These are phyloP conservation scores for Baeospora myosura DNA, from an alignment of 1,284 basidiomycete species.

Conservation along the genomic window DNA sequence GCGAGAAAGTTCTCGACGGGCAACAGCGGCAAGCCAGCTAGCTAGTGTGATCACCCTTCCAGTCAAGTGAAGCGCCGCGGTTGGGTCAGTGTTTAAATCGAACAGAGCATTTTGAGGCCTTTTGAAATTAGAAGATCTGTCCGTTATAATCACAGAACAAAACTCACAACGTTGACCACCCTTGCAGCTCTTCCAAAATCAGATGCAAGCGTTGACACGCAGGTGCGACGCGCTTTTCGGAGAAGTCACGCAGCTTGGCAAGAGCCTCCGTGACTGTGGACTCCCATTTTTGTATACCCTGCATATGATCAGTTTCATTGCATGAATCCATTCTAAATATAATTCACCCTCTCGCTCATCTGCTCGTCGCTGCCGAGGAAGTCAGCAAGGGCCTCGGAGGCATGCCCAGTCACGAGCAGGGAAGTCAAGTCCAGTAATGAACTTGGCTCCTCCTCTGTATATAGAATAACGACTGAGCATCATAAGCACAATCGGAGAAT, in stretches of 20 bases:
- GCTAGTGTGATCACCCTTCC: slow-evolving; percentile 53
- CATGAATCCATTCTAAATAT: slow-evolving; percentile 7
- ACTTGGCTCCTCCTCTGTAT: slow-evolving; percentile 47
- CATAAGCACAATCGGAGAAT: too few species aligned
- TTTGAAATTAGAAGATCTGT: slow-evolving; percentile 3
- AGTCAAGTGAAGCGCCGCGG: slow-evolving; percentile 42
- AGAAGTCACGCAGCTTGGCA: slow-evolving; percentile 62
- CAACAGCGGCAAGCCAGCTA: slow-evolving; percentile 59
- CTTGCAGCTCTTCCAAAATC: slow-evolving; percentile 65
- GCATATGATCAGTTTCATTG: slow-evolving; percentile 14
- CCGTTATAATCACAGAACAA: neutral
- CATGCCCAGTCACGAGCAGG: slow-evolving; percentile 61
- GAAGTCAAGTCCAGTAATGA: slow-evolving; percentile 66
- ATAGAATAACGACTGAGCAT: slow-evolving; percentile 10
- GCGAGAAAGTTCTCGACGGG: slow-evolving; percentile 57
- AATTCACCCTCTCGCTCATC: slow-evolving; percentile 68
- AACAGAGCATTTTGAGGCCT: slow-evolving; percentile 48
- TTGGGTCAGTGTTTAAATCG: slow-evolving; percentile 41
- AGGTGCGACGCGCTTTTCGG: slow-evolving; percentile 61
- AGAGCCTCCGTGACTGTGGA: slow-evolving; percentile 61
- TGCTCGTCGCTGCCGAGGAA: slow-evolving; percentile 71
- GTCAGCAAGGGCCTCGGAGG: slow-evolving; percentile 60
- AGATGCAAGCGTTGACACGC: slow-evolving; percentile 70
- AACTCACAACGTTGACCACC: slow-evolving; percentile 68
- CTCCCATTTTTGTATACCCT: slow-evolving; percentile 79